Conservation (phyloP, 805 yeast genomes). For the Komagataella mondaviorum region DNA sequence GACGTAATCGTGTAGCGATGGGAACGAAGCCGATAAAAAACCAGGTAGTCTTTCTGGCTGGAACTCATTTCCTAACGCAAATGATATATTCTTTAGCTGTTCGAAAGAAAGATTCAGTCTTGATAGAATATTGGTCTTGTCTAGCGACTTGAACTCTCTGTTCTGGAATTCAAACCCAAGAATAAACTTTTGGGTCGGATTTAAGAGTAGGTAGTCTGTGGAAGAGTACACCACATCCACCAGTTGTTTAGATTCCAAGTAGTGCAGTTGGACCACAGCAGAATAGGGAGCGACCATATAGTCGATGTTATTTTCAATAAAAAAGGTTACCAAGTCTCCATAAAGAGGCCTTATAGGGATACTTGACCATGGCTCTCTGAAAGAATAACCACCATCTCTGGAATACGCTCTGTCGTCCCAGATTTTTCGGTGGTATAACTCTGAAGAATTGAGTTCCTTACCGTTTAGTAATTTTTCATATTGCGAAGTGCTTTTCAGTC, state of each 20-base stretch:
- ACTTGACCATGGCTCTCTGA: conserved; percentile 37
- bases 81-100: conserved; percentile 62
- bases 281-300: conserved; percentile 74
- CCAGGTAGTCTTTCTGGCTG: conserved; percentile 52
- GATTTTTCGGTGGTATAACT: conserved; percentile 29
- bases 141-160: conserved; percentile 56
- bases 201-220: conserved; percentile 57
- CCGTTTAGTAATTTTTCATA: conserved; percentile 11
- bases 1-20: conserved; percentile 17
- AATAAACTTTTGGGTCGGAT: conserved; percentile 56
- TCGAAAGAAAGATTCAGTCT: conserved; percentile 50
- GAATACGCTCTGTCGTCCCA: conserved; percentile 25
- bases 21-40: conserved; percentile 26
- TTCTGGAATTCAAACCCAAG: conserved; percentile 54
- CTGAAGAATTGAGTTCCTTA: conserved; percentile 16
- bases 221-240: conserved; percentile 79
- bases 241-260: conserved; percentile 38
- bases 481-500: conserved; percentile 31
- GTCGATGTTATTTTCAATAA: conserved; percentile 42
- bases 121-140: conserved; percentile 37
- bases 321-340: conserved; percentile 41
- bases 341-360: conserved; percentile 35
- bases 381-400: conserved; percentile 27
- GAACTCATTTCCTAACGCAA: conserved; percentile 66
- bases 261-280: conserved; percentile 70